Evolutionary conservation across 306 rosid species (phyloP).

Genomic region (Lathyrus oleraceus): DNA sequence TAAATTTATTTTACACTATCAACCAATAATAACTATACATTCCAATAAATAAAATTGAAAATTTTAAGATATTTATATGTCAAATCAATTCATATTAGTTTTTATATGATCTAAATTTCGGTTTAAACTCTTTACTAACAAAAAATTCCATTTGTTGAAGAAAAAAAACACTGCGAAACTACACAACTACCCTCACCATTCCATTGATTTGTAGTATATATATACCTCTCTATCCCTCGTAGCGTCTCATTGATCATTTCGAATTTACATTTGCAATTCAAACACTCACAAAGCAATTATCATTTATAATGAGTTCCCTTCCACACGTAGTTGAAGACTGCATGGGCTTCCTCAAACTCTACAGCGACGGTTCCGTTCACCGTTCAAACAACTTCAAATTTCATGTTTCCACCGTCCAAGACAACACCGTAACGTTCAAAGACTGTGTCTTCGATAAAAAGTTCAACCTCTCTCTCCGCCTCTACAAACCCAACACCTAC

Average conservation of each 20-base stretch:
- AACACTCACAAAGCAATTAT: background rate
- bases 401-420: constrained; percentile 45
- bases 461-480: constrained; percentile 63
- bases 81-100: too few relatives aligned
- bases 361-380: constrained; percentile 70
- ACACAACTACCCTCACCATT: background rate
- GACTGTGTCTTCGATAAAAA: constrained; percentile 53
- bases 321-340: constrained; percentile 80
- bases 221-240: background rate
- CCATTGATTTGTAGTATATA: constrained; percentile 1
- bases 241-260: background rate
- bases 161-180: background rate
- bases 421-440: constrained; percentile 51
- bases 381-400: constrained; percentile 59
- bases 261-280: constrained; percentile 7
- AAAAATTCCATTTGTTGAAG: too few relatives aligned
- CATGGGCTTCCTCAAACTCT: constrained; percentile 86
- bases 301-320: constrained; percentile 63
- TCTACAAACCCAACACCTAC: constrained; percentile 54
- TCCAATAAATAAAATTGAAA: too few relatives aligned
- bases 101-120: too few relatives aligned
- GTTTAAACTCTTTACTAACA: too few relatives aligned
- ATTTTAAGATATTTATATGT: too few relatives aligned
- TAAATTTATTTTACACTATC: too few relatives aligned
- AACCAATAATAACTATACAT: too few relatives aligned